Evolutionary conservation across 805 yeast species (phyloP).

Genomic region (Candida corydali): DNA sequence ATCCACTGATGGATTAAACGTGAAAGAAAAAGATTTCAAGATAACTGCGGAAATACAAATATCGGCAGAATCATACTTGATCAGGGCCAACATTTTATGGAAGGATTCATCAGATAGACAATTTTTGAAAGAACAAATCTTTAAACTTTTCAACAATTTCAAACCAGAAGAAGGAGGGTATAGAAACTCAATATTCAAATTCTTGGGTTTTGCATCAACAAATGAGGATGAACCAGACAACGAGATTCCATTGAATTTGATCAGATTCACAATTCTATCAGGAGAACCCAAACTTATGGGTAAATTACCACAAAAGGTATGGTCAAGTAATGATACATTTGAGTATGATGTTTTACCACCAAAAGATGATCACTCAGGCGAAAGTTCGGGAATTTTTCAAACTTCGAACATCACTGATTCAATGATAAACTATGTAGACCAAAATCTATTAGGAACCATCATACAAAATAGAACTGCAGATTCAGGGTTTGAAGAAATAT

Average conservation of each 20-base stretch:
- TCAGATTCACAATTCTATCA: conserved; percentile 66
- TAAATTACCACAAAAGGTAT: conserved; percentile 55
- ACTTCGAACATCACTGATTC: conserved; percentile 17
- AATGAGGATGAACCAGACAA: conserved; percentile 5
- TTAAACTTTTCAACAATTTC: conserved; percentile 13
- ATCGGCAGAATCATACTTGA: conserved; percentile 54
- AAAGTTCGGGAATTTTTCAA: conserved; percentile 32
- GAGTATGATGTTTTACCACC: conserved; percentile 80
- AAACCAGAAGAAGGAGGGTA: conserved; percentile 4
- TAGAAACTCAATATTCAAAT: conserved; percentile 6
- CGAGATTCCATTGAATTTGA: conserved; percentile 55
- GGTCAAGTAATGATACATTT: conserved; percentile 57
- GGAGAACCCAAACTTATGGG: conserved; percentile 73
- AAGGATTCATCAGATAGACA: conserved; percentile 41
- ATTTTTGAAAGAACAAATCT: conserved; percentile 45
- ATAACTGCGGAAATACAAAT: conserved; percentile 32
- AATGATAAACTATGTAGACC: conserved; percentile 43
- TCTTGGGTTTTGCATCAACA: conserved; percentile 6
- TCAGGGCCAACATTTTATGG: conserved; percentile 55
- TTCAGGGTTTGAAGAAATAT: conserved; percentile 20
- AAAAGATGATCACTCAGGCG: conserved; percentile 23
- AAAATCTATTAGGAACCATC: conserved; percentile 41
- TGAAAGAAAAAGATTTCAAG: conserved; percentile 19
- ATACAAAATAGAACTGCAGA: conserved; percentile 31
- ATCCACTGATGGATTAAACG: conserved; percentile 8